Evolutionary conservation across 2,329 filamentous ascomycete species (phyloP).

Genomic region (Phaeosphaeriaceae sp.): DNA sequence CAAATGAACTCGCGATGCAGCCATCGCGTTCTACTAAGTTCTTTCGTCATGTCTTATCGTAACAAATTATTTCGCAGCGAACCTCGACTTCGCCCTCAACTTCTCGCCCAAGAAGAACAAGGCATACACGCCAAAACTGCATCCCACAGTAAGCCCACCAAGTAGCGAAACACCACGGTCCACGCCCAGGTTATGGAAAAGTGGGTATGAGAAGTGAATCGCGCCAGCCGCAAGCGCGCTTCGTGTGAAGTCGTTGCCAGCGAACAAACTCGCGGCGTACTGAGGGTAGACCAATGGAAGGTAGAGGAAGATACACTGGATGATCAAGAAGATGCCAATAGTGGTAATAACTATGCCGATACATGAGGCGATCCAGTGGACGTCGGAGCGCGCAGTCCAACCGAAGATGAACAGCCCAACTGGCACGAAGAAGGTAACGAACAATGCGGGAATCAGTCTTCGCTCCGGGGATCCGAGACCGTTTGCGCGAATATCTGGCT

Average conservation of each 20-base stretch:
- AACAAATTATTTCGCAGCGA: constrained; percentile 34
- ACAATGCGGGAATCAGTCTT: constrained; percentile 76
- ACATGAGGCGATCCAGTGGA: constrained; percentile 65
- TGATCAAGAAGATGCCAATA: constrained; percentile 48
- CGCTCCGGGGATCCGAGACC: constrained; percentile 73
- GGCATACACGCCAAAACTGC: constrained; percentile 64
- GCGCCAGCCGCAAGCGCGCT: constrained; percentile 64
- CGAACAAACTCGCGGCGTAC: constrained; percentile 58
- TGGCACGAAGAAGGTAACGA: constrained; percentile 64
- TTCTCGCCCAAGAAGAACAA: constrained; percentile 58
- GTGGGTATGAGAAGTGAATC: constrained; percentile 66
- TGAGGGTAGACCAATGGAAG: constrained; percentile 68
- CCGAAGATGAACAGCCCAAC: constrained; percentile 71
- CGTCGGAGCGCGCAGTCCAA: constrained; percentile 68
- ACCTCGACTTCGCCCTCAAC: constrained; percentile 40
- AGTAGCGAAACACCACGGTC: constrained; percentile 64
- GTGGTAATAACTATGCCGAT: constrained; percentile 62
- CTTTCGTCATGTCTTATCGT: no score
- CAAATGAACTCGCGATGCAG: not conserved
- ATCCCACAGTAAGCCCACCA: constrained; percentile 47
- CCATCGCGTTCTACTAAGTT: not conserved
- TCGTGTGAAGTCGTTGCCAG: constrained; percentile 68
- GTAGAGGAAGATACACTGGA: constrained; percentile 66
- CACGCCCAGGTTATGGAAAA: constrained; percentile 67
- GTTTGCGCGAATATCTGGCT: constrained; percentile 64